These are phyloP conservation scores for Microbotryum silenes-acaulis DNA, from an alignment of 1,284 basidiomycete genomes.

Conservation along the genomic window DNA sequence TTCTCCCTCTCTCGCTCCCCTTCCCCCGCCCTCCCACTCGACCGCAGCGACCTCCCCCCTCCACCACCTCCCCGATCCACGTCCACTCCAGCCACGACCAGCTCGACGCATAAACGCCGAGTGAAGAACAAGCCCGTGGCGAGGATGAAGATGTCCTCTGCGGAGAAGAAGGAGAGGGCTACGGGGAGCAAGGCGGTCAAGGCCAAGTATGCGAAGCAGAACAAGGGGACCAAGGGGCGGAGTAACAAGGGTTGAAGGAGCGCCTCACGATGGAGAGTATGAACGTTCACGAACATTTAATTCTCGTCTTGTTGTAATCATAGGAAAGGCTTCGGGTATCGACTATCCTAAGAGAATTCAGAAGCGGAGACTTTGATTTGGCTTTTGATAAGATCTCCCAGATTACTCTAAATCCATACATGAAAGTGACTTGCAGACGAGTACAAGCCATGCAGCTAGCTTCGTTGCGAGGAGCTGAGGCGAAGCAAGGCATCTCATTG, in stretches of 20 bases:
- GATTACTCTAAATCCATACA: too few species aligned
- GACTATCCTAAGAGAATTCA: too few species aligned
- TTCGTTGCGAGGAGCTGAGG: too few species aligned
- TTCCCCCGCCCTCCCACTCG: slow-evolving; percentile 11
- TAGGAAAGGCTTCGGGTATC: too few species aligned
- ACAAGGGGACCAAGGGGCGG: slow-evolving; percentile 25
- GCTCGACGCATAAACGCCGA: slow-evolving; percentile 17
- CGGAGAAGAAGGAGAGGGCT: slow-evolving; percentile 28
- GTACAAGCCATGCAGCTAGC: too few species aligned
- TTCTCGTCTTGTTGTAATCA: too few species aligned
- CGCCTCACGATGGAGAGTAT: too few species aligned
- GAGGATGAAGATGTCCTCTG: slow-evolving; percentile 20
- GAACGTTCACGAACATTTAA: too few species aligned
- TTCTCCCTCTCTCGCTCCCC: slow-evolving; percentile 28
- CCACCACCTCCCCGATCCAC: neutral
- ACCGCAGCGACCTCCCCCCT: neutral
- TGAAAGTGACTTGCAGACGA: too few species aligned
- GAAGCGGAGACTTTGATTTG: too few species aligned
- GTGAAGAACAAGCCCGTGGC: slow-evolving; percentile 15
- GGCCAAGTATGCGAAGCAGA: slow-evolving; percentile 17
- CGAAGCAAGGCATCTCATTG: too few species aligned
- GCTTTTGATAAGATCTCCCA: too few species aligned
- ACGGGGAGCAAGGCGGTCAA: slow-evolving; percentile 26
- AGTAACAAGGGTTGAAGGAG: neutral
- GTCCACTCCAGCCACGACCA: neutral